These are phyloP conservation scores for Amanita rubescens DNA, from an alignment of 768 basidiomycete species.

Conservation along the genomic window DNA sequence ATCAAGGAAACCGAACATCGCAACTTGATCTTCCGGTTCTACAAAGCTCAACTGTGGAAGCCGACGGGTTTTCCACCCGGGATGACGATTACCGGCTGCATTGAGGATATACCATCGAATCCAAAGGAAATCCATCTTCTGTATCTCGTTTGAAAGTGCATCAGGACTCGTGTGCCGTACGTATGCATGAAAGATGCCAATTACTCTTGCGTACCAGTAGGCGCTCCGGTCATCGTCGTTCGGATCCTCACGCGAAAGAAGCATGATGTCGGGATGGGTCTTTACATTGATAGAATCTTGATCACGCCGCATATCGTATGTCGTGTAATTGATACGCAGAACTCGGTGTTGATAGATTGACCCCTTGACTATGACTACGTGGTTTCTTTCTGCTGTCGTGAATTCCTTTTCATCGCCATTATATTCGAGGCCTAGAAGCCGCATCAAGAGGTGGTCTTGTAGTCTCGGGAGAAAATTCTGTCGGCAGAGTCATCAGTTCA, in stretches of 20 bases:
- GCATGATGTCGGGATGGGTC: slow-evolving; percentile 11
- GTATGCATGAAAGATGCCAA: slow-evolving; percentile 24
- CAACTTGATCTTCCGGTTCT: neutral
- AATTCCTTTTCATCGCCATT: slow-evolving; percentile 21
- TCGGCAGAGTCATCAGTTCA: neutral
- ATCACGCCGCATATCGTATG: slow-evolving; percentile 30
- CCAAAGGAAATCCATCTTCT: neutral
- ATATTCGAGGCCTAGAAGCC: slow-evolving; percentile 14
- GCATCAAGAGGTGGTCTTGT: slow-evolving; percentile 21
- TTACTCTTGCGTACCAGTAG: slow-evolving; percentile 24
- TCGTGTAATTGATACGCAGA: slow-evolving; percentile 31
- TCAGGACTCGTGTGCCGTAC: slow-evolving; percentile 7
- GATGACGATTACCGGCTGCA: slow-evolving; percentile 13
- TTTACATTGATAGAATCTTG: slow-evolving; percentile 33
- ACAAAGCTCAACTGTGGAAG: slow-evolving; percentile 17
- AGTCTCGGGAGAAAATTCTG: slow-evolving; percentile 24
- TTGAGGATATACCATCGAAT: slow-evolving; percentile 2
- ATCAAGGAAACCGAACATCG: neutral
- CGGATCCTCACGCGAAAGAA: neutral
- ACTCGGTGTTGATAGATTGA: slow-evolving; percentile 22
- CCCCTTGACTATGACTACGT: slow-evolving; percentile 11
- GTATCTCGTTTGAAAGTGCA: neutral
- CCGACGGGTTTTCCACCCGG: slow-evolving; percentile 9
- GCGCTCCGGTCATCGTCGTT: slow-evolving; percentile 15
- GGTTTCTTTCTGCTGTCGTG: slow-evolving; percentile 11